These are phyloP conservation scores for Fusarium sp. DNA, from an alignment of 2,329 filamentous ascomycete species.

Conservation along the genomic window DNA sequence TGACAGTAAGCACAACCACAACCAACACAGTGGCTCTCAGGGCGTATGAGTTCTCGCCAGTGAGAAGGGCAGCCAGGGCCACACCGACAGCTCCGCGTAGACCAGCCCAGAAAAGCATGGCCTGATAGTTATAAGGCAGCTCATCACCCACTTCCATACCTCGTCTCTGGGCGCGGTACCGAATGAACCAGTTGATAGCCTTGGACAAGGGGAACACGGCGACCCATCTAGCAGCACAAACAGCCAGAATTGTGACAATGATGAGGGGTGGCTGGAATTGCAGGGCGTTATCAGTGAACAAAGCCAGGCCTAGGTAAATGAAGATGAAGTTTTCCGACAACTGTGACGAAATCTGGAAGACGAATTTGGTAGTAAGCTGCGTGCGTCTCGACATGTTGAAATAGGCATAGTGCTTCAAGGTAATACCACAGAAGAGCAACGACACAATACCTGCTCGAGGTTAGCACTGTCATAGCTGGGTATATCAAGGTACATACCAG, in stretches of 20 bases:
- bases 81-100: slow-evolving; percentile 96
- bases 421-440: slow-evolving; percentile 96
- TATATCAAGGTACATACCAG: slow-evolving; percentile 70
- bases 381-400: slow-evolving; percentile 99
- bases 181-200: slow-evolving; percentile 92
- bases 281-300: slow-evolving; percentile 91
- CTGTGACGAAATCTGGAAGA: slow-evolving; percentile 95
- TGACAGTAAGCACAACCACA: slow-evolving; percentile 96
- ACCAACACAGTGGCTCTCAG: slow-evolving; percentile 96
- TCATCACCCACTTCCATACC: slow-evolving; percentile 85
- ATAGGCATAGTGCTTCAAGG: slow-evolving; percentile 98
- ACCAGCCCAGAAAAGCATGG: slow-evolving; percentile 99
- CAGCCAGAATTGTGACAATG: slow-evolving; percentile 89
- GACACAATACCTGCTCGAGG: slow-evolving; percentile 85
- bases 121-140: slow-evolving; percentile 93
- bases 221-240: slow-evolving; percentile 91
- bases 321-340: slow-evolving; percentile 99
- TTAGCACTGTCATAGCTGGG: slow-evolving; percentile 12
- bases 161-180: slow-evolving; percentile 82
- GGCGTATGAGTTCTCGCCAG: slow-evolving; percentile 83
- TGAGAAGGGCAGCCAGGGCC: slow-evolving; percentile 88
- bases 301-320: slow-evolving; percentile 94
- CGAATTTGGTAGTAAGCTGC: slow-evolving; percentile 96
- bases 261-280: slow-evolving; percentile 96
- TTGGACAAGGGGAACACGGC: slow-evolving; percentile 94